These are phyloP conservation scores for Coemansia sp. DNA, from an alignment of 192 early-diverging fungal genomes.

Conservation along the genomic window DNA sequence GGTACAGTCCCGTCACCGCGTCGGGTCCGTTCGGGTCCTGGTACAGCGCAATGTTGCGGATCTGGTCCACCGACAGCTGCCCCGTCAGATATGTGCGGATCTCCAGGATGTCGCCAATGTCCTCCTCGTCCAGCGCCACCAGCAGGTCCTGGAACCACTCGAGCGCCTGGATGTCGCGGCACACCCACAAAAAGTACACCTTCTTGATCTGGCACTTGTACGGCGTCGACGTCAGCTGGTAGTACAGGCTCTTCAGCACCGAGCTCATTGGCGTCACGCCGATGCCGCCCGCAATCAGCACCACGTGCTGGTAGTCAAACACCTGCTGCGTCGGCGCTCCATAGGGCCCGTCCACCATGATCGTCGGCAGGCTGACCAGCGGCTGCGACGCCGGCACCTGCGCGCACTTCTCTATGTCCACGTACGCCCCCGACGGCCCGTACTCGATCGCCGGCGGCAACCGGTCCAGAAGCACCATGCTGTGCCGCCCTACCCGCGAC, in stretches of 20 bases:
- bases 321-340: slow-evolving; percentile 79
- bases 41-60: slow-evolving; percentile 64
- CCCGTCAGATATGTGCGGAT: slow-evolving; percentile 69
- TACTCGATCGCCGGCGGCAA: slow-evolving; percentile 46
- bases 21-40: slow-evolving; percentile 61
- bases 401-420: slow-evolving; percentile 6
- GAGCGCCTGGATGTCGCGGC: slow-evolving; percentile 62
- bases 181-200: slow-evolving; percentile 71
- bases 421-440: slow-evolving; percentile 28
- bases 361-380: slow-evolving; percentile 53
- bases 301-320: slow-evolving; percentile 66
- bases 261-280: slow-evolving; percentile 77
- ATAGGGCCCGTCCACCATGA: slow-evolving; percentile 78
- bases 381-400: slow-evolving; percentile 22
- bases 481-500: slow-evolving; percentile 45
- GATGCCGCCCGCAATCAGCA: slow-evolving; percentile 72
- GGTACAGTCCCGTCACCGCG: slow-evolving; percentile 66
- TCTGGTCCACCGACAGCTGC: slow-evolving; percentile 59
- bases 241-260: slow-evolving; percentile 67
- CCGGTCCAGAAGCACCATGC: slow-evolving; percentile 45
- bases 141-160: slow-evolving; percentile 72
- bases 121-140: slow-evolving; percentile 59
- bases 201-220: slow-evolving; percentile 37
- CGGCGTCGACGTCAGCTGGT: slow-evolving; percentile 40
- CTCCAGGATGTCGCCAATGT: slow-evolving; percentile 61